Percentiles rank a stretch among this genome's conserved stretches.
Conservation (phyloP, 202 grass and related monocot species). For the Thinopyrum obtusiflorum region DNA sequence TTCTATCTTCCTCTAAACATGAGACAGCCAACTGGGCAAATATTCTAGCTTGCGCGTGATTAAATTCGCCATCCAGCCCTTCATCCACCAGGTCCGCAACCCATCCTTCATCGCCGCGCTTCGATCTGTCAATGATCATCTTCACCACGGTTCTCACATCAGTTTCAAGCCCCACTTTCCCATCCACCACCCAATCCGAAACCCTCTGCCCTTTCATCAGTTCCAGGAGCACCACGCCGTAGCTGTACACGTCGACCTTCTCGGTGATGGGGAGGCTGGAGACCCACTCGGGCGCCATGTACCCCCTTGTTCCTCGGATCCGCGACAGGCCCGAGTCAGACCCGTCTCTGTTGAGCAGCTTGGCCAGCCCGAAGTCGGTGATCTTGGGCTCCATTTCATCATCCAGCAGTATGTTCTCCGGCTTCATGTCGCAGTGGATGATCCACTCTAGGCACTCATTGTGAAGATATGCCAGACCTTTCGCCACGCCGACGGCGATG, state of each 20-base stretch:
- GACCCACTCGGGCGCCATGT: constrained; percentile 55
- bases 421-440: constrained; percentile 37
- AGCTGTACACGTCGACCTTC: constrained; percentile 55
- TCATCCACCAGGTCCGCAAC: constrained; percentile 26
- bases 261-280: constrained; percentile 36
- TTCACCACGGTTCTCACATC: neutral
- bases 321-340: constrained; percentile 12
- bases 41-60: constrained; percentile 23
- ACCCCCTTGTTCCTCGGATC: constrained; percentile 44
- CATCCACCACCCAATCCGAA: constrained; percentile 38
- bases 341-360: constrained; percentile 32
- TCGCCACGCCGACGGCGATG: constrained; percentile 34
- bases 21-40: constrained; percentile 28
- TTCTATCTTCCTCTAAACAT: constrained; percentile 43
- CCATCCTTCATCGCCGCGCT: neutral
- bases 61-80: constrained; percentile 24
- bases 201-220: constrained; percentile 31
- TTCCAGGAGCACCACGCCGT: constrained; percentile 44
- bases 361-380: constrained; percentile 55
- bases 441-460: constrained; percentile 31
- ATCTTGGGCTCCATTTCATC: constrained; percentile 40
- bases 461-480: constrained; percentile 29
- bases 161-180: constrained; percentile 12
- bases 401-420: constrained; percentile 32
- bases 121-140: neutral